Conservation (phyloP, 352 stramenopile species). For the Phytopythium ostracodes region DNA sequence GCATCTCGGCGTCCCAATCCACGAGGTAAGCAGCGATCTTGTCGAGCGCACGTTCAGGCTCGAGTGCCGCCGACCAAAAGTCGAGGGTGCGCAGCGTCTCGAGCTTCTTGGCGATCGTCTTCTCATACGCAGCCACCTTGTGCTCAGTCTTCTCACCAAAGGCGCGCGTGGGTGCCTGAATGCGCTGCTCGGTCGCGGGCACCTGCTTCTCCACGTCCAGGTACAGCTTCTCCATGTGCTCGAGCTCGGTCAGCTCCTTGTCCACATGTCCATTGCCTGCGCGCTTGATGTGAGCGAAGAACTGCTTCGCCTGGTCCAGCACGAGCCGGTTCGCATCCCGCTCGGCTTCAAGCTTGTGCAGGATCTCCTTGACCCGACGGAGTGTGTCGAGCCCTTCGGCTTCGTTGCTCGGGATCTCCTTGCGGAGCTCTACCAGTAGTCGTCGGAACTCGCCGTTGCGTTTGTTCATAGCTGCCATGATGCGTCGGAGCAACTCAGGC, state of each 20-base stretch:
- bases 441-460: conserved; percentile 79
- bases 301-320: conserved; percentile 71
- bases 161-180: conserved; percentile 75
- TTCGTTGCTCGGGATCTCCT: conserved; percentile 81
- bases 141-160: conserved; percentile 92
- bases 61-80: conserved; percentile 80
- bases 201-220: conserved; percentile 77
- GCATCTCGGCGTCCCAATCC: conserved; percentile 88
- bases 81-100: conserved; percentile 78
- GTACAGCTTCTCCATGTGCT: conserved; percentile 84
- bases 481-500: conserved; percentile 54
- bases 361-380: conserved; percentile 82
- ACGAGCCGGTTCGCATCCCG: conserved; percentile 65
- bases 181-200: conserved; percentile 66
- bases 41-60: conserved; percentile 74
- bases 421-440: conserved; percentile 72
- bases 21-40: conserved; percentile 82
- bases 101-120: conserved; percentile 81
- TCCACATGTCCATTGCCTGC: conserved; percentile 67
- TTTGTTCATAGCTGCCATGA: conserved; percentile 85
- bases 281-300: conserved; percentile 81
- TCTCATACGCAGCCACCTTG: conserved; percentile 92
- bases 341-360: conserved; percentile 71
- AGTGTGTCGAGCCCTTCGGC: conserved; percentile 74
- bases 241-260: conserved; percentile 78